A percentile compares a stretch with the other conserved stretches of the same genome.
phyloP scores from a whole-genome alignment of 108 stramenopile species.

The Skeletonema potamos region DNA sequence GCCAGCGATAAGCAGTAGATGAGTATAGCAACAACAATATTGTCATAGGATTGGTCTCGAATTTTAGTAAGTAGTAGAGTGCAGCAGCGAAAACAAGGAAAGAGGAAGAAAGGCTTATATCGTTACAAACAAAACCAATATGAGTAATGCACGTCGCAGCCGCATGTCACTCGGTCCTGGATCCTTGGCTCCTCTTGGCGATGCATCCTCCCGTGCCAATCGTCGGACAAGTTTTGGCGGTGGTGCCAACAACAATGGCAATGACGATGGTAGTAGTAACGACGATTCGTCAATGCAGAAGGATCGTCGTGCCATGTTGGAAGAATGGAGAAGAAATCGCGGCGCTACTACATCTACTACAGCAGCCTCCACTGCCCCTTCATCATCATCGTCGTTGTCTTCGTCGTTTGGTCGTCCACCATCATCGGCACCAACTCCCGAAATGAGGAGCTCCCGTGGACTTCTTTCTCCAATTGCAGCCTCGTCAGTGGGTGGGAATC shows the following conservation, averaged over 20 bases:
- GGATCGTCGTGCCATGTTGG: slow-evolving; percentile 75
- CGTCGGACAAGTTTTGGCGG: slow-evolving; percentile 35
- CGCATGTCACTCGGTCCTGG: slow-evolving; percentile 29
- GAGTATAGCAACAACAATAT: too few species aligned
- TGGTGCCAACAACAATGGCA: not conserved
- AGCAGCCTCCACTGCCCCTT: too few species aligned
- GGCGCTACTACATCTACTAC: not conserved
- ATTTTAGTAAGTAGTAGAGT: too few species aligned
- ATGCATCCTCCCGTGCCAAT: slow-evolving; percentile 21
- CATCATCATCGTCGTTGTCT: too few species aligned
- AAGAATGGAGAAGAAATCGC: slow-evolving; percentile 62
- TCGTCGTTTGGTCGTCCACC: slow-evolving; percentile 1
- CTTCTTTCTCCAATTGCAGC: slow-evolving; percentile 1
- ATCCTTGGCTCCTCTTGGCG: slow-evolving; percentile 10
- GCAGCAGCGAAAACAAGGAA: not conserved
- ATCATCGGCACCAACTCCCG: not conserved
- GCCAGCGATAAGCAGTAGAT: too few species aligned
- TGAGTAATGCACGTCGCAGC: slow-evolving; percentile 11
- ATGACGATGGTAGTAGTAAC: not conserved
- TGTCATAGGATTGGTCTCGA: too few species aligned
- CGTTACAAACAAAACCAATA: not conserved
- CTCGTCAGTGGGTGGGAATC: not conserved
- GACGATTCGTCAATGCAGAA: slow-evolving; percentile 33
- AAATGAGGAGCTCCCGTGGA: not conserved
- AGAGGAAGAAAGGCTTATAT: too few species aligned